Conservation (phyloP, 306 rosid genomes). For the Vachellia collinsii region DNA sequence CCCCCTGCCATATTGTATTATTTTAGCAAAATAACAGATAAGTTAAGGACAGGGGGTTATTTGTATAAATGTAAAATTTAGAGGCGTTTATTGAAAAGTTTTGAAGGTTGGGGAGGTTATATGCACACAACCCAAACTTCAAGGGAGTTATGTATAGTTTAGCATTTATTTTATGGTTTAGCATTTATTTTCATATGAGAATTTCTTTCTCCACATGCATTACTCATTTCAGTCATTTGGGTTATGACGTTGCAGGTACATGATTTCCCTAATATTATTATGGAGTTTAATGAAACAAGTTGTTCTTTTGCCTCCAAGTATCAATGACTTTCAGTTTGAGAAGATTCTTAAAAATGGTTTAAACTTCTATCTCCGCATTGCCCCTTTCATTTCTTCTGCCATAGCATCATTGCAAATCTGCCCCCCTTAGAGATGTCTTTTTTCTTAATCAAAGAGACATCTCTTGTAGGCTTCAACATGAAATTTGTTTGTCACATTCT, state of each 20-base stretch:
- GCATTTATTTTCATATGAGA: not conserved
- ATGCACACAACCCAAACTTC: no score
- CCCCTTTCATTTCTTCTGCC: not conserved
- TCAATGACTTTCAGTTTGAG: conserved; percentile 58
- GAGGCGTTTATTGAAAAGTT: not conserved
- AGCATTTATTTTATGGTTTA: no score
- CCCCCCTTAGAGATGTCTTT: not conserved
- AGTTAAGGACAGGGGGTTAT: not conserved
- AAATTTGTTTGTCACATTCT: conserved; percentile 16
- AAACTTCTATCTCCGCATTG: conserved; percentile 17
- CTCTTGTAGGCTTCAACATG: not conserved
- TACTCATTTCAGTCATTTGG: conserved; percentile 25
- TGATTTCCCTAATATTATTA: conserved; percentile 60
- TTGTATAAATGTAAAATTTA: not conserved
- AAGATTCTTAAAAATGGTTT: conserved; percentile 75
- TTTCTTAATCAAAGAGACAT: not conserved
- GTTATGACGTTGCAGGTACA: conserved; percentile 51
- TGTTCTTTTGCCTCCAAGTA: conserved; percentile 65
- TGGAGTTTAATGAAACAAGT: conserved; percentile 75
- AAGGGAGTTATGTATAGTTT: no score
- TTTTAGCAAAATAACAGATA: not conserved
- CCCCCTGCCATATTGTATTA: not conserved
- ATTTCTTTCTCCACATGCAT: not conserved
- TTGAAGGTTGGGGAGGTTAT: not conserved
- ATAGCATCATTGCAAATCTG: not conserved